Conservation (phyloP, 305 asterid species). For the Rubia tinctorum region DNA sequence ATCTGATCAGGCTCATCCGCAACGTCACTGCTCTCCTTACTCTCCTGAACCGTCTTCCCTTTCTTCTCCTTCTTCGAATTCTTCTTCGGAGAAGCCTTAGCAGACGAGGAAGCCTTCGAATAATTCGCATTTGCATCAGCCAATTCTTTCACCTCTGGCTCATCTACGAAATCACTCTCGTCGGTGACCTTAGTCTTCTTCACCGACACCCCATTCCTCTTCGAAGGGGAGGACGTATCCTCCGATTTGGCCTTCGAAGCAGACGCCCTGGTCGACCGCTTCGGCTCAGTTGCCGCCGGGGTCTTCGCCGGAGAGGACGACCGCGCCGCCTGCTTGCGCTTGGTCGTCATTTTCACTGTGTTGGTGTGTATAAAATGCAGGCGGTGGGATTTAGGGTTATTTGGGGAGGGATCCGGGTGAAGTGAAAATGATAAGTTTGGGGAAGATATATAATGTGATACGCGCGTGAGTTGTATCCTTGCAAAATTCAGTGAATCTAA, state of each 20-base stretch:
- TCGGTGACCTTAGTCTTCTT: neutral
- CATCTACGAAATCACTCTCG: slow-evolving; percentile 18
- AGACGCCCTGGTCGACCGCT: neutral
- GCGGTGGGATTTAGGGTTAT: neutral
- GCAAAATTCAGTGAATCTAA: neutral
- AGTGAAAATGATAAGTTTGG: neutral
- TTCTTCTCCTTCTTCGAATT: too few relatives aligned
- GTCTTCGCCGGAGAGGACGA: neutral
- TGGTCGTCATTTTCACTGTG: slow-evolving; percentile 1
- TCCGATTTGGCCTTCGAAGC: neutral
- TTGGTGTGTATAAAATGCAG: too few relatives aligned
- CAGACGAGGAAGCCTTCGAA: too few relatives aligned
- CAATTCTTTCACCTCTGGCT: slow-evolving; percentile 7
- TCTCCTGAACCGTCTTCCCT: too few relatives aligned
- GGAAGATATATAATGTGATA: too few relatives aligned
- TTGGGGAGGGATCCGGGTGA: too few relatives aligned
- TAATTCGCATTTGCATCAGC: too few relatives aligned
- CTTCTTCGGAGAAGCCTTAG: too few relatives aligned
- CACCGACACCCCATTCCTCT: neutral
- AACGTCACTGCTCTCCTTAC: too few relatives aligned
- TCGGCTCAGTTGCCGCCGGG: slow-evolving; percentile 1
- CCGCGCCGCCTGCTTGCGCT: neutral
- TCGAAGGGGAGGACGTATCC: neutral
- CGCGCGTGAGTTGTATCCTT: neutral
- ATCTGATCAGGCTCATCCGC: too few relatives aligned